Evolutionary conservation across 805 yeast species (phyloP), one percentile per base, ranked within the genome.

Genomic region (Kregervanrija delftensis): DNA sequence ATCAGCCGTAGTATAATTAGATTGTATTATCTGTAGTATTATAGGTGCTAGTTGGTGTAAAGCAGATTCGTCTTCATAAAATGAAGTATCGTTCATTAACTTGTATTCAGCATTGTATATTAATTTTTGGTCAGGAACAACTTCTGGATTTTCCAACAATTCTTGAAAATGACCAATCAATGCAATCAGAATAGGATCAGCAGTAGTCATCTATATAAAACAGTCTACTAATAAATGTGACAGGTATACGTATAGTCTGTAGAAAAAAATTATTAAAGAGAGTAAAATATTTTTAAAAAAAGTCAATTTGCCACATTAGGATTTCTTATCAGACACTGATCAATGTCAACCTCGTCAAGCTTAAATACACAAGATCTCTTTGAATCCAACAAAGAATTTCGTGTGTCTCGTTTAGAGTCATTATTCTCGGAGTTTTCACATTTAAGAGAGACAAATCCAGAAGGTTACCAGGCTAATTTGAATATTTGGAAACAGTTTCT

Each of bases 391-490:
- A 8, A 22, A 3, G 44, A 49, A 11, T 49, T 49, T 30, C 38
- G 46, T n/a, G 40, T 32, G 8, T 53, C 69, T 9, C 59, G 81
- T 22, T 57, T 72, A 32, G 57, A 63, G 5, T 74, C 80, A n/a
- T 61, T 76, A 37, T 76, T 66, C 47, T 71, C 78, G 2, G 72
- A 75, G 49, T 76, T 73, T 49, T 50, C 62, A 9, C 59, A 67
- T n/a, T 59, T 76, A 30, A 60, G 63, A 44, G 72, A 68, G 11
- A 39, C 59, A 3, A 76, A 76, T 48, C 65, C 63, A 3, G 78
- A 72, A 44, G 81, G 81, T 6, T 74, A 64, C 44, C 66, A 59
- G 16, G 81, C 81, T 12, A 76, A 76, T 49, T 22, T 75, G 11
- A 52, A 52, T 4, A 73, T 76, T 3, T 76, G 81, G 81, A 63